Percentiles rank a stretch among this genome's conserved stretches.
Conservation (phyloP, 2,329 filamentous ascomycete species). For the Corinectria fuckeliana region DNA sequence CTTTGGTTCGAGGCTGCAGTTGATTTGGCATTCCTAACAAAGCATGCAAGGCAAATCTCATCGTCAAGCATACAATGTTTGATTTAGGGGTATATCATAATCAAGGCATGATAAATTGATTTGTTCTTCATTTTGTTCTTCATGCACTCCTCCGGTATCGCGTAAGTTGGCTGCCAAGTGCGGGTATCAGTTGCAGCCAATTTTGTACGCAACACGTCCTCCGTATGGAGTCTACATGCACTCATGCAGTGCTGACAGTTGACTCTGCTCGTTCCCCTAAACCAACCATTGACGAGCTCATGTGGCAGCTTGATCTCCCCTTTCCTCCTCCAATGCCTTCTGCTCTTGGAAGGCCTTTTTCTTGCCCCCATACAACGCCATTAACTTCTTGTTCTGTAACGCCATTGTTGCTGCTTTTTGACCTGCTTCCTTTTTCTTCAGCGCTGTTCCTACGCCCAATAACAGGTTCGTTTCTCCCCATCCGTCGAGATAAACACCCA, state of each 20-base stretch:
- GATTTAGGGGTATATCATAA: background rate
- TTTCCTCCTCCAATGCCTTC: conserved; percentile 23
- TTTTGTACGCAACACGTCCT: background rate
- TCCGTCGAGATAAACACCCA: conserved; percentile 70
- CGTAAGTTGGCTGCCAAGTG: background rate
- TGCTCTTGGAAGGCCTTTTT: conserved; percentile 51
- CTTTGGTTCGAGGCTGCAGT: background rate
- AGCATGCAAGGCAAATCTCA: background rate
- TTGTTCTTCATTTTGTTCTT: conserved; percentile 1
- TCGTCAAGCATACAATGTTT: background rate
- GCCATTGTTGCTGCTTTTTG: conserved; percentile 69
- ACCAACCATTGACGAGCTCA: background rate
- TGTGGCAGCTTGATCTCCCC: background rate
- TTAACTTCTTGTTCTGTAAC: conserved; percentile 70
- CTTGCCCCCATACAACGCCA: conserved; percentile 56
- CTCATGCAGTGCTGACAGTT: background rate
- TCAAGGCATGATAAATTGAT: too few relatives aligned
- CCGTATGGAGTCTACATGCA: background rate
- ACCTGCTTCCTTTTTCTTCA: conserved; percentile 74
- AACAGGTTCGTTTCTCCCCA: conserved; percentile 70
- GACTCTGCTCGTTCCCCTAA: background rate
- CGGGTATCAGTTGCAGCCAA: conserved; percentile 2
- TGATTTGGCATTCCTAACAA: background rate
- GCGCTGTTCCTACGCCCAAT: conserved; percentile 68
- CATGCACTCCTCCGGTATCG: background rate